phyloP scores from a whole-genome alignment of 2,329 filamentous ascomycete genomes.

The Fusarium udum region DNA sequence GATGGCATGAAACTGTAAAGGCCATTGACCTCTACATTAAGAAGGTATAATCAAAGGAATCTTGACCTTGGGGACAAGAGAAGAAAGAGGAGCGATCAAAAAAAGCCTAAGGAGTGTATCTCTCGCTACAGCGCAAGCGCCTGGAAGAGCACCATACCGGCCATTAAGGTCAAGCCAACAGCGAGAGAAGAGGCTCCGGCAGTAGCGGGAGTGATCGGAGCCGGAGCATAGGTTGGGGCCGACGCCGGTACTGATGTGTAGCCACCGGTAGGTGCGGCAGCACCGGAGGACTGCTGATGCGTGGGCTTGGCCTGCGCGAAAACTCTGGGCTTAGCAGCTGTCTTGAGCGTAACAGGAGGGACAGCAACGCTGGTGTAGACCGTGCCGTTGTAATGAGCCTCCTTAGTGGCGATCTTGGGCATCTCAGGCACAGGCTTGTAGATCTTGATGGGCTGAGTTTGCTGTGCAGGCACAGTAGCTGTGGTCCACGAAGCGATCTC shows the following conservation, averaged over 20 bases:
- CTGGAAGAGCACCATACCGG: constrained; percentile 43
- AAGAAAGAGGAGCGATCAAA: constrained; percentile 7
- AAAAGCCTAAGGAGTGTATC: neutral
- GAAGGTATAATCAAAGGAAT: constrained; percentile 13
- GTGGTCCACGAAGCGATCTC: constrained; percentile 42
- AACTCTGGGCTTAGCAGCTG: constrained; percentile 30
- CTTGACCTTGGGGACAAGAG: neutral
- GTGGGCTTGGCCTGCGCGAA: constrained; percentile 26
- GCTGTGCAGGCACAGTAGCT: constrained; percentile 24
- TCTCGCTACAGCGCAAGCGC: constrained; percentile 42
- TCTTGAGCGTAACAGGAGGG: constrained; percentile 31
- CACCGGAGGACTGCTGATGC: constrained; percentile 23
- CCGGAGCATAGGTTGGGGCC: constrained; percentile 10
- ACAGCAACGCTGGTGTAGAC: constrained; percentile 21
- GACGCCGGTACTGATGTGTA: constrained; percentile 21
- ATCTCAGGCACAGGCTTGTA: constrained; percentile 26
- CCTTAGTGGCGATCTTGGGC: constrained; percentile 14
- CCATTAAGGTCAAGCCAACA: constrained; percentile 40
- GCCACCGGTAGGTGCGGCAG: constrained; percentile 39
- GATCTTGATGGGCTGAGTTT: constrained; percentile 24
- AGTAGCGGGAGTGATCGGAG: constrained; percentile 52
- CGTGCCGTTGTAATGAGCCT: constrained; percentile 12
- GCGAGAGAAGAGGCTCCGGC: constrained; percentile 55
- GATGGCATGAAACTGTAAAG: constrained; percentile 19
- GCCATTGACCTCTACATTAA: constrained; percentile 1